phyloP scores from a whole-genome alignment of 208 protist genomes.

The Acanthamoeba quina region DNA sequence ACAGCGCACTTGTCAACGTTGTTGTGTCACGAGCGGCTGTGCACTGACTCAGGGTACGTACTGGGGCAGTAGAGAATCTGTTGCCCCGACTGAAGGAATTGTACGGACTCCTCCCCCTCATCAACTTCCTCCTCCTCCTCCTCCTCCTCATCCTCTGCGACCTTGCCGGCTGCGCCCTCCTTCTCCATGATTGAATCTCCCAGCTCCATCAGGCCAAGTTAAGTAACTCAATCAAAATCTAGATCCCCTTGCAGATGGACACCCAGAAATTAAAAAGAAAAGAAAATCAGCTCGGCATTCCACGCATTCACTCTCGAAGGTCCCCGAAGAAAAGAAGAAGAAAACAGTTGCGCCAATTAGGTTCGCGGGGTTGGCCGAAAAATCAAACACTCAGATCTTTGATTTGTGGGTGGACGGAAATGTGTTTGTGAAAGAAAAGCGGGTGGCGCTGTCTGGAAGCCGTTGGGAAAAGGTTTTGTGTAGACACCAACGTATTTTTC shows the following conservation, averaged over 20 bases:
- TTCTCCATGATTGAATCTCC: background rate
- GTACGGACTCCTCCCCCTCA: background rate
- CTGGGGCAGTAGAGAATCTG: conserved; percentile 50
- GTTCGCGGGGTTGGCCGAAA: background rate
- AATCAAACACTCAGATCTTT: background rate
- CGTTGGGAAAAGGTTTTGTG: conserved; percentile 65
- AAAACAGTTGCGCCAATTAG: background rate
- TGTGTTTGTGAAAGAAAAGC: conserved; percentile 40
- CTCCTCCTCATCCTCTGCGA: background rate
- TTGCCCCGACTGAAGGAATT: background rate
- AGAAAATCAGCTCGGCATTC: background rate
- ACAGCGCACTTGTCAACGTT: no score
- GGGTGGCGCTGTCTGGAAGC: background rate
- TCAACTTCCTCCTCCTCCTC: background rate
- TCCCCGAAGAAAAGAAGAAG: background rate
- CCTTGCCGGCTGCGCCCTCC: background rate
- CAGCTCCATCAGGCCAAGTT: background rate
- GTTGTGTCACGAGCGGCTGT: no score
- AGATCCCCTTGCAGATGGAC: no score
- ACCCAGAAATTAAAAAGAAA: background rate
- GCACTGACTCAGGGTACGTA: background rate
- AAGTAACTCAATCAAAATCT: background rate
- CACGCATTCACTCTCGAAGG: background rate
- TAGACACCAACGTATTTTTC: conserved; percentile 29
- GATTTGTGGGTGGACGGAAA: background rate